These are phyloP conservation scores for Aphanomyces astaci DNA, from an alignment of 352 stramenopile genomes.

Conservation along the genomic window DNA sequence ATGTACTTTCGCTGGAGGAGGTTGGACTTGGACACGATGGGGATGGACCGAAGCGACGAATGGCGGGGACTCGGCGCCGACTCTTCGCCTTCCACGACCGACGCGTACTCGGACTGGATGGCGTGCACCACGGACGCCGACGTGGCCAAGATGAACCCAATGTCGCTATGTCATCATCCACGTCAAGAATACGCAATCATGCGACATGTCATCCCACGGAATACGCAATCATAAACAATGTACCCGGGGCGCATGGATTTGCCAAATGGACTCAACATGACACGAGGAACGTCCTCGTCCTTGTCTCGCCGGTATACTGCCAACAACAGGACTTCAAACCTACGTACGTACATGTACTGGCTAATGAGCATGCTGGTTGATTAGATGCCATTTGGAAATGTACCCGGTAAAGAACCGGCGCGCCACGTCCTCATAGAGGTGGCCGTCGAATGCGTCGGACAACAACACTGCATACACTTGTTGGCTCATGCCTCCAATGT, in stretches of 20 bases:
- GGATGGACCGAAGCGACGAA: not conserved
- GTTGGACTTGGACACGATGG: conserved; percentile 16
- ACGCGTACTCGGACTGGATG: conserved; percentile 29
- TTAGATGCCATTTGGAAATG: no score
- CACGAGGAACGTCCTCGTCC: not conserved
- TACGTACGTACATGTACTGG: no score
- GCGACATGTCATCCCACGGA: no score
- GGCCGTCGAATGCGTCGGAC: conserved; percentile 41
- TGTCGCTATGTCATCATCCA: conserved; percentile 37
- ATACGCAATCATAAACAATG: not conserved
- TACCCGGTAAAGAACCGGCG: conserved; percentile 53
- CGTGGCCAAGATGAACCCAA: conserved; percentile 55
- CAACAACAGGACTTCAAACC: conserved; percentile 18
- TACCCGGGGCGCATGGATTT: conserved; percentile 48
- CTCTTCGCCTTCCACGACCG: conserved; percentile 2
- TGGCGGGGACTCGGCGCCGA: not conserved
- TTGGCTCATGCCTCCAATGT: conserved; percentile 58
- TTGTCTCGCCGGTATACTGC: conserved; percentile 20
- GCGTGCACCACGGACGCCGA: conserved; percentile 40
- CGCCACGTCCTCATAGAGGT: conserved; percentile 46
- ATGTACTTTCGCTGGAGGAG: conserved; percentile 7
- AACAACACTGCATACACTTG: conserved; percentile 63
- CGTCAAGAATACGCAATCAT: not conserved
- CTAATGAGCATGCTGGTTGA: no score
- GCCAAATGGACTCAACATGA: conserved; percentile 9